Conservation (phyloP, 345 rosid species). For the Pistacia vera region DNA sequence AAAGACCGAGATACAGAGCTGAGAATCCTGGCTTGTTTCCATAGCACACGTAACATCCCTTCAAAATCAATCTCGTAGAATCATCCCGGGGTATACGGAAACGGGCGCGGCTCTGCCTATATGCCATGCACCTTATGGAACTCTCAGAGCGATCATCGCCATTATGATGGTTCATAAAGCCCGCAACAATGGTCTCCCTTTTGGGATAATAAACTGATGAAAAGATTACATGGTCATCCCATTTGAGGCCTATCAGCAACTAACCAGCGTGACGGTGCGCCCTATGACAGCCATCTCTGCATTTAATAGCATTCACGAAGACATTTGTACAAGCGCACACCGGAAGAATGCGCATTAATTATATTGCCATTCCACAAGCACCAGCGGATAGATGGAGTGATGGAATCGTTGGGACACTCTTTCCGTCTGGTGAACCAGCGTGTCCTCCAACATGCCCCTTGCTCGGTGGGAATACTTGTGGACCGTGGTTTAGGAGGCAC, state of each 20-base stretch:
- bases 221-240: constrained; percentile 62
- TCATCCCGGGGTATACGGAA: constrained; percentile 65
- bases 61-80: constrained; percentile 61
- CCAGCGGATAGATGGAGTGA: constrained; percentile 56
- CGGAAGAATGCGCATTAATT: constrained; percentile 60
- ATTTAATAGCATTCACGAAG: constrained; percentile 54
- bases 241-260: constrained; percentile 71
- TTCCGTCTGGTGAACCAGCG: constrained; percentile 49
- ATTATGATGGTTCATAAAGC: constrained; percentile 84
- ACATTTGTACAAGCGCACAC: constrained; percentile 65
- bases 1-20: constrained; percentile 58
- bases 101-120: constrained; percentile 54
- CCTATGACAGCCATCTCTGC: constrained; percentile 83
- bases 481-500: constrained; percentile 80
- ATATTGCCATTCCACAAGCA: constrained; percentile 72
- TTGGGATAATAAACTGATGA: constrained; percentile 54
- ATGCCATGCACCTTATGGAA: constrained; percentile 80
- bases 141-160: constrained; percentile 72
- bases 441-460: constrained; percentile 56
- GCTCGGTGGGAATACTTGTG: constrained; percentile 73
- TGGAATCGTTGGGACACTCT: constrained; percentile 62
- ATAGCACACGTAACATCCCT: constrained; percentile 66
- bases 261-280: constrained; percentile 60
- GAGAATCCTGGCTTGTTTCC: constrained; percentile 62
- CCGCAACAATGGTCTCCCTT: constrained; percentile 67